Conservation (phyloP, 2,329 filamentous ascomycete genomes). For the Botrytis hyacinthi region DNA sequence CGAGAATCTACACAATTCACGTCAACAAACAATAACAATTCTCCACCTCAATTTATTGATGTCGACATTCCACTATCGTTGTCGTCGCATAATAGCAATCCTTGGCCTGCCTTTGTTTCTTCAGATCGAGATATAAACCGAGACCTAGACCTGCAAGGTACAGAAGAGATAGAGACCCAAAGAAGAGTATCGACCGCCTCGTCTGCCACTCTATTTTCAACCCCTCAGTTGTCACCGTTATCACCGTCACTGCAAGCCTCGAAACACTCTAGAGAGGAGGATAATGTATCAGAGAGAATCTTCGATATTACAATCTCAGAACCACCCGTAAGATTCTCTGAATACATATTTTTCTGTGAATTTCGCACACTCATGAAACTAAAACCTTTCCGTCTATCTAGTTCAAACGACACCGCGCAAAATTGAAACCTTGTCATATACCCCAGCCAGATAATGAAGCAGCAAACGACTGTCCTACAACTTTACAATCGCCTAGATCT, state of each 20-base stretch:
- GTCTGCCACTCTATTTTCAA: not conserved
- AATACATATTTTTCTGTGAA: not conserved
- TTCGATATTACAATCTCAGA: slow-evolving; percentile 25
- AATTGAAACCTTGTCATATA: slow-evolving; percentile 37
- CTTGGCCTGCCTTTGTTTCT: too few species aligned
- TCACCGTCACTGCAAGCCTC: slow-evolving; percentile 23
- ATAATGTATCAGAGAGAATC: slow-evolving; percentile 22
- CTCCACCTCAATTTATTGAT: not conserved
- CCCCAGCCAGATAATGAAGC: slow-evolving; percentile 41
- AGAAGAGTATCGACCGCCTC: not conserved
- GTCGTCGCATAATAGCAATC: not conserved
- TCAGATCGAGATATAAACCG: not conserved
- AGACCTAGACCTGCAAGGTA: not conserved
- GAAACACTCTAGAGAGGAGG: slow-evolving; percentile 31
- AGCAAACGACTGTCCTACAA: slow-evolving; percentile 22
- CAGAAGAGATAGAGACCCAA: not conserved
- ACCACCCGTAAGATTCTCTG: slow-evolving; percentile 24
- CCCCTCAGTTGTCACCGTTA: not conserved
- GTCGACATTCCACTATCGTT: not conserved
- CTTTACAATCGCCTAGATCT: slow-evolving; percentile 40
- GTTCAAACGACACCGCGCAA: slow-evolving; percentile 33
- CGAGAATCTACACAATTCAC: not conserved
- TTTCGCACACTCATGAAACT: not conserved
- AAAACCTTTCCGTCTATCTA: not conserved
- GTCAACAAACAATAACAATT: not conserved